Evolutionary conservation across 768 basidiomycete species (phyloP).

Genomic region (Hericium coralloides): DNA sequence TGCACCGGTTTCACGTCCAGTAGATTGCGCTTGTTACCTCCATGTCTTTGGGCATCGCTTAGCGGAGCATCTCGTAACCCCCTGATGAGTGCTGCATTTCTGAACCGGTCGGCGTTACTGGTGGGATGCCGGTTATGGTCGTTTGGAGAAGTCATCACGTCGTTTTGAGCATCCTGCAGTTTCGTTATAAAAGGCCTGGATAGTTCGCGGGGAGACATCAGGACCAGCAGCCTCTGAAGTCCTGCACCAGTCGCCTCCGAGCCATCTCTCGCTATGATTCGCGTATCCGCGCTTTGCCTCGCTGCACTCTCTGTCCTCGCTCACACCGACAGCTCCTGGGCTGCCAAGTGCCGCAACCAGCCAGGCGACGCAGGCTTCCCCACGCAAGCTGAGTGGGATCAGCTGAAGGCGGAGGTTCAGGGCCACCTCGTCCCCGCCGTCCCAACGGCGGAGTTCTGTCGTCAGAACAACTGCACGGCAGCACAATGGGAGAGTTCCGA

Average conservation of each 20-base stretch:
- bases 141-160: neutral
- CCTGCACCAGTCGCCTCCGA: neutral
- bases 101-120: neutral
- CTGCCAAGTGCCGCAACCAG: slow-evolving; percentile 11
- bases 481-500: slow-evolving; percentile 9
- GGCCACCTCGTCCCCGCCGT: slow-evolving; percentile 7
- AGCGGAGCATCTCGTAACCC: neutral
- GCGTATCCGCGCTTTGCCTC: neutral
- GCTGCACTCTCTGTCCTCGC: neutral
- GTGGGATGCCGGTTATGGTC: neutral
- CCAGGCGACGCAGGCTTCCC: slow-evolving; percentile 11
- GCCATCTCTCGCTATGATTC: neutral
- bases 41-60: neutral
- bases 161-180: neutral
- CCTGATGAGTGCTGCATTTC: too few species aligned
- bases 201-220: neutral
- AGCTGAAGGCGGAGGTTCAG: slow-evolving; percentile 5
- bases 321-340: neutral
- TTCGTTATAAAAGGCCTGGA: neutral
- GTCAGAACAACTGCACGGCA: slow-evolving; percentile 3
- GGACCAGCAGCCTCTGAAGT: neutral
- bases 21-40: neutral
- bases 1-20: neutral
- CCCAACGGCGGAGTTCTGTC: slow-evolving; percentile 7
- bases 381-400: slow-evolving; percentile 2